phyloP scores from a whole-genome alignment of 257 asterid genomes.

The Nicotiana tabacum region DNA sequence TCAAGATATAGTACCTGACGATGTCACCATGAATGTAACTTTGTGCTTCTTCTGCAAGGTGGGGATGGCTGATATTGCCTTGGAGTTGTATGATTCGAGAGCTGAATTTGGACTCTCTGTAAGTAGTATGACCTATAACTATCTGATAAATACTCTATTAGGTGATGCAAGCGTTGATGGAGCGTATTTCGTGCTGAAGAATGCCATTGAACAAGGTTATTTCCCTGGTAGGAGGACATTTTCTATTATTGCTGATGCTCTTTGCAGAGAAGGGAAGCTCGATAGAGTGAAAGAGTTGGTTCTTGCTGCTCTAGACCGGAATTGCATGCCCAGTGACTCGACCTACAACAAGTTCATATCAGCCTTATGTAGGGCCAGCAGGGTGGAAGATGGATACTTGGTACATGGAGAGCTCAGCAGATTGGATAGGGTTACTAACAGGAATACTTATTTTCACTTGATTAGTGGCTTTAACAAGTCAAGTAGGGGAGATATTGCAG shows the following conservation, averaged over 20 bases:
- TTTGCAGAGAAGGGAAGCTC: slow-evolving; percentile 62
- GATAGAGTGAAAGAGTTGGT: slow-evolving; percentile 68
- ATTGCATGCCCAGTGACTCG: slow-evolving; percentile 34
- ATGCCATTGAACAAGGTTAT: slow-evolving; percentile 53
- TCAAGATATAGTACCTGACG: slow-evolving; percentile 46
- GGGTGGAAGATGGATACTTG: slow-evolving; percentile 63
- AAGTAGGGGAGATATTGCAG: slow-evolving; percentile 61
- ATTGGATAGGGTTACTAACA: slow-evolving; percentile 28
- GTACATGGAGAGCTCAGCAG: slow-evolving; percentile 46
- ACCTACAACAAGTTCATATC: slow-evolving; percentile 52
- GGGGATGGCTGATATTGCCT: slow-evolving; percentile 66
- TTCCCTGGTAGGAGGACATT: slow-evolving; percentile 54
- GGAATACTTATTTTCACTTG: slow-evolving; percentile 45
- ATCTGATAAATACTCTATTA: slow-evolving; percentile 61
- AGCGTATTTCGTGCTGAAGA: slow-evolving; percentile 44
- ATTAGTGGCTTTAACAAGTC: slow-evolving; percentile 49
- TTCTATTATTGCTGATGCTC: slow-evolving; percentile 48
- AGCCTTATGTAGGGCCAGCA: slow-evolving; percentile 47
- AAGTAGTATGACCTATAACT: slow-evolving; percentile 66
- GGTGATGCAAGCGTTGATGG: slow-evolving; percentile 50
- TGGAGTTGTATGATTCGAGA: slow-evolving; percentile 62
- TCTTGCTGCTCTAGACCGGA: slow-evolving; percentile 36
- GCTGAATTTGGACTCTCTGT: slow-evolving; percentile 64
- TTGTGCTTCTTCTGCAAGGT: slow-evolving; percentile 78
- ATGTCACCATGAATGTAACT: slow-evolving; percentile 61